Evolutionary conservation across 1,139 yeast genomes (phyloP).

Genomic region (Scheffersomyces insectosa): DNA sequence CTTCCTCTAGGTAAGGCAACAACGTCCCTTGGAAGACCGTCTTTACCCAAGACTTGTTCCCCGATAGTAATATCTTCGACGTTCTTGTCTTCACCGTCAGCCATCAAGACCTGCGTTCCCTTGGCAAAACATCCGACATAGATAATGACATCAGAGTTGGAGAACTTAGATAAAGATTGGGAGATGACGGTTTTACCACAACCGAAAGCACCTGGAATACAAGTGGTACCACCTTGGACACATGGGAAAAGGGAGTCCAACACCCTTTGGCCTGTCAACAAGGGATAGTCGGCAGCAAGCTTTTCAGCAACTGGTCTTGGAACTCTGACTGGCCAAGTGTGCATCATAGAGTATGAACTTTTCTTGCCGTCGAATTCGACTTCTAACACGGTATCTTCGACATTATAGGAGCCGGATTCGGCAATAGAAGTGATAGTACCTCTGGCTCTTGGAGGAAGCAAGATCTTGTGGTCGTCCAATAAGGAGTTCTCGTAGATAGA

Average conservation of each 20-base stretch:
- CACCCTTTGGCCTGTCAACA: conserved; percentile 98
- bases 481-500: conserved; percentile 91
- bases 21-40: conserved; percentile 40
- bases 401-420: conserved; percentile 83
- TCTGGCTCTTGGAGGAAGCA: conserved; percentile 96
- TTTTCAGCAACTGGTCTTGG: conserved; percentile 98
- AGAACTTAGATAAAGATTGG: conserved; percentile 93
- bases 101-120: conserved; percentile 43
- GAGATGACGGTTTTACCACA: conserved; percentile 99
- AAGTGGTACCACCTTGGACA: conserved; percentile 99
- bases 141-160: conserved; percentile 94
- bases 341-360: conserved; percentile 87
- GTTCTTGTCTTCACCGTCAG: conserved; percentile 33
- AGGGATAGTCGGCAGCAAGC: conserved; percentile 88
- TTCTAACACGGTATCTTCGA: conserved; percentile 86
- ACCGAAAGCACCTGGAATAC: conserved; percentile 99
- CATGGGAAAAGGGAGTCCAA: conserved; percentile 96
- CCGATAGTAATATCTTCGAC: conserved; percentile 37
- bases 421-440: conserved; percentile 95
- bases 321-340: conserved; percentile 99
- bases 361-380: conserved; percentile 92
- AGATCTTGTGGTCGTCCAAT: conserved; percentile 86
- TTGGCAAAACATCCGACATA: conserved; percentile 72
- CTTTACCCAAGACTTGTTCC: conserved; percentile 44
- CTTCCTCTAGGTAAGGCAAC: conserved; percentile 42